Percentiles rank a stretch among this genome's conserved stretches.
Conservation (phyloP, 2,329 filamentous ascomycete genomes). For the Stachybotrys echinatus region DNA sequence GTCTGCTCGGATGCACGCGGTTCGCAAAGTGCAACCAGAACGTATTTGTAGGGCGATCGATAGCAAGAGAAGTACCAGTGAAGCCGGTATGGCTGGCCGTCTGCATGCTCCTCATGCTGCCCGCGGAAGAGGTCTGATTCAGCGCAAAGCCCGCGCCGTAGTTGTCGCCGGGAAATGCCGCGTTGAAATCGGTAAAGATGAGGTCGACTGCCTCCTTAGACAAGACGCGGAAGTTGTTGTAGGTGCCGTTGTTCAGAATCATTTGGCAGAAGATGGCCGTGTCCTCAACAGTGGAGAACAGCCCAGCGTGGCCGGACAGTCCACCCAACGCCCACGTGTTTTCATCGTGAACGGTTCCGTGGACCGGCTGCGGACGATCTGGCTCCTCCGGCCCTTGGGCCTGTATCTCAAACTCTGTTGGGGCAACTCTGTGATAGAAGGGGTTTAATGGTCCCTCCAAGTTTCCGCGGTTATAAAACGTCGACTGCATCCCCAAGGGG, state of each 20-base stretch:
- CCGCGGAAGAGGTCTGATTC: constrained; percentile 24
- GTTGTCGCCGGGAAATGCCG: constrained; percentile 16
- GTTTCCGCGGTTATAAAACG: too few relatives aligned
- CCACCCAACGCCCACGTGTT: constrained; percentile 27
- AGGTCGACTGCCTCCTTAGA: constrained; percentile 20
- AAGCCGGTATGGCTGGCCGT: constrained; percentile 17
- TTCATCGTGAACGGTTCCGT: constrained; percentile 30
- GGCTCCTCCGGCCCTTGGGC: constrained; percentile 23
- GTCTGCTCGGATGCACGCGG: too few relatives aligned
- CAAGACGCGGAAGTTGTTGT: constrained; percentile 20
- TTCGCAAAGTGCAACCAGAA: constrained; percentile 14
- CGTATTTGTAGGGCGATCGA: constrained; percentile 13
- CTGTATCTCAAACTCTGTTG: too few relatives aligned
- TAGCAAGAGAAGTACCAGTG: constrained; percentile 16
- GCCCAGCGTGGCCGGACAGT: constrained; percentile 27
- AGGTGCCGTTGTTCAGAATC: constrained; percentile 30
- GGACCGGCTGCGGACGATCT: constrained; percentile 27
- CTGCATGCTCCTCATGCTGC: constrained; percentile 16
- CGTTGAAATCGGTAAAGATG: constrained; percentile 26
- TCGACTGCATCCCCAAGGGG: too few relatives aligned
- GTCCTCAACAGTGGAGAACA: constrained; percentile 26
- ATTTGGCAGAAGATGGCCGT: constrained; percentile 26
- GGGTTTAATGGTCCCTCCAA: too few relatives aligned
- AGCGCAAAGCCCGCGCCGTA: constrained; percentile 25
- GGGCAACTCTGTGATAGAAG: too few relatives aligned